Evolutionary conservation across 2,329 filamentous ascomycete species (phyloP).

Genomic region (Chaetomium sp.): DNA sequence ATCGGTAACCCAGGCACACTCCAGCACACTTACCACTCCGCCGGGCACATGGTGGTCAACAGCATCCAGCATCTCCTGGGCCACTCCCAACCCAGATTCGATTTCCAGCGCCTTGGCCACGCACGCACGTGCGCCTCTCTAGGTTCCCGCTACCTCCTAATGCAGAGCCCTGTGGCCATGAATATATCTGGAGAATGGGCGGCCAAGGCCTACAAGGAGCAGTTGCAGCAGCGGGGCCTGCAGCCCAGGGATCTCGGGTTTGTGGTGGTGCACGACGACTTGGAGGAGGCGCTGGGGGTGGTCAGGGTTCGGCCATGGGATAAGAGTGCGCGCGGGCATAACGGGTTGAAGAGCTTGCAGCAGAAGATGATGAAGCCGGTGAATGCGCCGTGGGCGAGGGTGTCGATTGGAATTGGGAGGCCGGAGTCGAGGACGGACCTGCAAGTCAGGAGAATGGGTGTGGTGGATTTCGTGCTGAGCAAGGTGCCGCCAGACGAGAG

Average conservation of each 20-base stretch:
- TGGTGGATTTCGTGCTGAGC: slow-evolving; percentile 71
- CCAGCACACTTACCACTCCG: slow-evolving; percentile 74
- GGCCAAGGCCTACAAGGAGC: slow-evolving; percentile 56
- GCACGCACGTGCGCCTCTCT: slow-evolving; percentile 44
- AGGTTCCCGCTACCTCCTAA: slow-evolving; percentile 54
- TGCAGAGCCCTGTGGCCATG: slow-evolving; percentile 75
- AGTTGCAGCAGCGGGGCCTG: slow-evolving; percentile 35
- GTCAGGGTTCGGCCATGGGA: slow-evolving; percentile 59
- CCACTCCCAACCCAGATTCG: slow-evolving; percentile 43
- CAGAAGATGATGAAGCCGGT: too few relatives aligned
- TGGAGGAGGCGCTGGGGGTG: slow-evolving; percentile 65
- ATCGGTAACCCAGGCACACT: slow-evolving; percentile 79
- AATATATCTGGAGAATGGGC: slow-evolving; percentile 74
- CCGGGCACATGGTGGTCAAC: slow-evolving; percentile 72
- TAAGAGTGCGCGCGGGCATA: slow-evolving; percentile 63
- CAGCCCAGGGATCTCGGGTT: slow-evolving; percentile 40
- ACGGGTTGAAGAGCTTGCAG: slow-evolving; percentile 61
- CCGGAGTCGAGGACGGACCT: slow-evolving; percentile 44
- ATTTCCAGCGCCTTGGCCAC: slow-evolving; percentile 39
- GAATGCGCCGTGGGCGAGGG: slow-evolving; percentile 41
- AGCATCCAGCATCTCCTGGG: slow-evolving; percentile 47
- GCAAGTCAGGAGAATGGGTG: slow-evolving; percentile 52
- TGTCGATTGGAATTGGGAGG: slow-evolving; percentile 84
- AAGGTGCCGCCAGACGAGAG: slow-evolving; percentile 40
- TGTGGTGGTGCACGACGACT: slow-evolving; percentile 81